phyloP scores from a whole-genome alignment of 352 stramenopile species.

The Pythium inflatum region DNA sequence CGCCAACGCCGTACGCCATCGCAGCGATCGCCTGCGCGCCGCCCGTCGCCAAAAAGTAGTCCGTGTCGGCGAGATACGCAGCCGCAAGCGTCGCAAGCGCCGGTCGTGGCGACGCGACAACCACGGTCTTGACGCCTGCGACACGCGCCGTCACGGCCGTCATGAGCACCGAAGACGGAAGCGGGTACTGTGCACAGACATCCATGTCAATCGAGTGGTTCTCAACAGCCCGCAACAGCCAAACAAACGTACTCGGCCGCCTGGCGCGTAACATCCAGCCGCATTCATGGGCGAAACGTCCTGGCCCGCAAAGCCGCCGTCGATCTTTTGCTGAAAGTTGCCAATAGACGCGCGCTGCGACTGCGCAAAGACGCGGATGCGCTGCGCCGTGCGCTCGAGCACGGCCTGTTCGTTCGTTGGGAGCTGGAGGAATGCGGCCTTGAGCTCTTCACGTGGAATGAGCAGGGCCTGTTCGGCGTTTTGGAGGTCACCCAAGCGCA shows the following conservation, averaged over 20 bases:
- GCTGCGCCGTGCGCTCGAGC: constrained; percentile 87
- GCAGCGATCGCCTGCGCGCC: constrained; percentile 92
- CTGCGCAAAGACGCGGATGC: constrained; percentile 94
- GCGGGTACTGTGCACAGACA: constrained; percentile 82
- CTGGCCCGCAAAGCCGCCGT: constrained; percentile 95
- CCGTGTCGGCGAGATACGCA: constrained; percentile 92
- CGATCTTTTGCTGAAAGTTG: constrained; percentile 95
- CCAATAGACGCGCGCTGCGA: constrained; percentile 91
- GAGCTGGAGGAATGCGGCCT: constrained; percentile 86
- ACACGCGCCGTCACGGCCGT: constrained; percentile 95
- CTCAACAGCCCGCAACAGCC: not conserved
- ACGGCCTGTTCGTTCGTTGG: constrained; percentile 68
- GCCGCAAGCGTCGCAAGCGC: constrained; percentile 94
- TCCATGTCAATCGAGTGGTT: not conserved
- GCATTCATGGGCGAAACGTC: constrained; percentile 76
- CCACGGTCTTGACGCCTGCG: constrained; percentile 93
- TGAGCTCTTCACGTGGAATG: constrained; percentile 64
- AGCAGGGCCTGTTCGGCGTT: constrained; percentile 47
- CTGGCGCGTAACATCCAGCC: constrained; percentile 97
- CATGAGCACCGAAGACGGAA: constrained; percentile 98
- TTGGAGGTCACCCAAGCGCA: constrained; percentile 69
- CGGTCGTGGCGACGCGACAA: constrained; percentile 94
- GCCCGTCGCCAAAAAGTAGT: constrained; percentile 84
- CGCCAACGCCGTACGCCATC: constrained; percentile 95
- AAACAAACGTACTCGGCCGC: constrained; percentile 77